Percentiles rank a stretch among this genome's conserved stretches.
These are phyloP conservation scores for Leishmania amazonensis DNA, from an alignment of 208 protist genomes.

Conservation along the genomic window DNA sequence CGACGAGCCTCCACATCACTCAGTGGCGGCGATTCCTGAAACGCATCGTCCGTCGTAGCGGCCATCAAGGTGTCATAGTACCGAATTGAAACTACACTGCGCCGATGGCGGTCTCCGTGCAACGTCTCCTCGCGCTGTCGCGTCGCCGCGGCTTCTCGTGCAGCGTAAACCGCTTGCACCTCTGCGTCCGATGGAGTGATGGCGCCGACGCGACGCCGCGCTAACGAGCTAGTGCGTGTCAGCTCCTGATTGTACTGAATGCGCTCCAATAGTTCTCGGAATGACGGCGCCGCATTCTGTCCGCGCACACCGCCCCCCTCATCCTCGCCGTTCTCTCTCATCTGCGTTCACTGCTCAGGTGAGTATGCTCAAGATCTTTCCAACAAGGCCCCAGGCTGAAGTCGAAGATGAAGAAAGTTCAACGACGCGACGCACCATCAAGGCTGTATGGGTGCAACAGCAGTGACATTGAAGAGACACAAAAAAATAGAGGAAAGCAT, in stretches of 20 bases:
- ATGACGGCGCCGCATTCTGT: background rate
- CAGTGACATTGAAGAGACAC: background rate
- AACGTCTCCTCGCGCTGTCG: slow-evolving; percentile 1
- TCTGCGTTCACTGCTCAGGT: background rate
- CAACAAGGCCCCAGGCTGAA: background rate
- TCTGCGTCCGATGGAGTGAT: slow-evolving; percentile 10
- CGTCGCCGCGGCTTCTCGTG: background rate
- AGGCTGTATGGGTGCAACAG: background rate
- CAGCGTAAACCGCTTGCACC: slow-evolving; percentile 3
- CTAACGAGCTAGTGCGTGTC: background rate
- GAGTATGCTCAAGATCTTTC: background rate
- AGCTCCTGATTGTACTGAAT: slow-evolving; percentile 11
- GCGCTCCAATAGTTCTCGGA: slow-evolving; percentile 8
- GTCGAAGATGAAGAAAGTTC: background rate
- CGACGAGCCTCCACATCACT: slow-evolving; percentile 37
- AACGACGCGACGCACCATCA: background rate
- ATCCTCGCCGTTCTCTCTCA: background rate
- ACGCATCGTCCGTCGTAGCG: background rate
- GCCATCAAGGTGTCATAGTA: slow-evolving; percentile 20
- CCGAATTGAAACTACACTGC: slow-evolving; percentile 2
- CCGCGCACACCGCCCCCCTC: background rate
- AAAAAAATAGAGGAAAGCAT: background rate
- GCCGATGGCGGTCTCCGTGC: slow-evolving; percentile 12
- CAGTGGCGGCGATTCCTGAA: slow-evolving; percentile 12
- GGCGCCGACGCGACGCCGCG: slow-evolving; percentile 10